Conservation (phyloP, 495 filamentous ascomycete genomes). For the Daldinia caldariorum region DNA sequence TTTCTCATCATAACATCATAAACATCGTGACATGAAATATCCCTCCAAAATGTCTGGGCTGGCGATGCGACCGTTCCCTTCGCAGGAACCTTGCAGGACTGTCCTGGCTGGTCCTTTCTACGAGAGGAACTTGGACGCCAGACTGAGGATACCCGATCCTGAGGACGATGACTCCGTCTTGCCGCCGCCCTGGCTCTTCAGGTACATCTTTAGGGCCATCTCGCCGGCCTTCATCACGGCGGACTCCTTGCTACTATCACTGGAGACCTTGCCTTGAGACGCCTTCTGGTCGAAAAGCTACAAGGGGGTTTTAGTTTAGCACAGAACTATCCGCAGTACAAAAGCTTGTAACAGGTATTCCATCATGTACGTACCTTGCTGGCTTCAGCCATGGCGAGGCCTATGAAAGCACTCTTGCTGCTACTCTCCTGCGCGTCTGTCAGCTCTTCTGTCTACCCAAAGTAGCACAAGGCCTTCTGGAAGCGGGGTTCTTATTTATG, state of each 20-base stretch:
- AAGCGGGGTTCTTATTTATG: not conserved
- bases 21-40: not conserved
- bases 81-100: not conserved
- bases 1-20: not conserved
- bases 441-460: not conserved
- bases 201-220: slow-evolving; percentile 65
- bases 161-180: slow-evolving; percentile 35
- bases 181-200: slow-evolving; percentile 56
- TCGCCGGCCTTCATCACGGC: slow-evolving; percentile 63
- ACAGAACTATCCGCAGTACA: not conserved
- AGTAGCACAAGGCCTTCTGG: not conserved
- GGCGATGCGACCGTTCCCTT: not conserved
- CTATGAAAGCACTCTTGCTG: slow-evolving; percentile 59
- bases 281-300: slow-evolving; percentile 62
- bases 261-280: slow-evolving; percentile 57
- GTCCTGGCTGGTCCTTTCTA: not conserved
- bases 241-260: slow-evolving; percentile 60
- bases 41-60: not conserved
- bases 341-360: not conserved
- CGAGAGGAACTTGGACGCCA: slow-evolving; percentile 56
- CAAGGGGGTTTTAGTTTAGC: not conserved
- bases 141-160: slow-evolving; percentile 47
- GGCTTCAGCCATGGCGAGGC: slow-evolving; percentile 63
- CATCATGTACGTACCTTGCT: slow-evolving; percentile 51
- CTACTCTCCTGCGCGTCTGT: slow-evolving; percentile 39